Evolutionary conservation across 176 grass and related monocot species (phyloP).

Genomic region (Dendrocalamus sinicus): DNA sequence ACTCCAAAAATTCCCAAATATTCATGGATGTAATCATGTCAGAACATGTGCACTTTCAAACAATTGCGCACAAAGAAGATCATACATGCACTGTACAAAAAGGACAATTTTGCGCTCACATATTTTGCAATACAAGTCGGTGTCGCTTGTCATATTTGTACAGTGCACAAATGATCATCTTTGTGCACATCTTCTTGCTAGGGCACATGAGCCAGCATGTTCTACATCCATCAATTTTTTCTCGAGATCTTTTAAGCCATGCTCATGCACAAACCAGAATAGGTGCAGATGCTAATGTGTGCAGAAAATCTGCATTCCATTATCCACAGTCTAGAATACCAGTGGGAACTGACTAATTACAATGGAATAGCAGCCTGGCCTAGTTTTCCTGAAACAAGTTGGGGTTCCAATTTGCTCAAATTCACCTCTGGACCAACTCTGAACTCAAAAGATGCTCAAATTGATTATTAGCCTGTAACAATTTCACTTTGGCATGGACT

Average conservation of each 20-base stretch:
- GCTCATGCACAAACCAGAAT: not conserved
- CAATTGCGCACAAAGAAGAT: not conserved
- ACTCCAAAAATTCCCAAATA: not conserved
- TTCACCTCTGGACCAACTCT: not conserved
- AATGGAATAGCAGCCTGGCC: not conserved
- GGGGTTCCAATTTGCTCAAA: not conserved
- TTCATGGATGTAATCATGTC: not conserved
- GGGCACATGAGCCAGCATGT: not conserved
- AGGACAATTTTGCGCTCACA: too few relatives aligned
- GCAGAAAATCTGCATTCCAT: not conserved
- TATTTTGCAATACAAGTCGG: too few relatives aligned
- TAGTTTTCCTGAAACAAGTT: not conserved
- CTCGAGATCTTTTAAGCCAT: not conserved
- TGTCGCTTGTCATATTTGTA: not conserved
- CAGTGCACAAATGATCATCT: not conserved
- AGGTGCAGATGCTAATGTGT: not conserved
- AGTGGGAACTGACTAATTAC: not conserved
- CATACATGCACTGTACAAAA: not conserved
- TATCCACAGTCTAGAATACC: not conserved
- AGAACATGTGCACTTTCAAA: not conserved
- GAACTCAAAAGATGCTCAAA: conserved; percentile 4
- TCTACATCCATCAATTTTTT: not conserved
- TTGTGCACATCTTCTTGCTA: not conserved
- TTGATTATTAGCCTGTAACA: not conserved
- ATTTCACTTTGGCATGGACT: not conserved